Evolutionary conservation across 805 yeast species (phyloP).

Genomic region (Lipomyces orientalis): DNA sequence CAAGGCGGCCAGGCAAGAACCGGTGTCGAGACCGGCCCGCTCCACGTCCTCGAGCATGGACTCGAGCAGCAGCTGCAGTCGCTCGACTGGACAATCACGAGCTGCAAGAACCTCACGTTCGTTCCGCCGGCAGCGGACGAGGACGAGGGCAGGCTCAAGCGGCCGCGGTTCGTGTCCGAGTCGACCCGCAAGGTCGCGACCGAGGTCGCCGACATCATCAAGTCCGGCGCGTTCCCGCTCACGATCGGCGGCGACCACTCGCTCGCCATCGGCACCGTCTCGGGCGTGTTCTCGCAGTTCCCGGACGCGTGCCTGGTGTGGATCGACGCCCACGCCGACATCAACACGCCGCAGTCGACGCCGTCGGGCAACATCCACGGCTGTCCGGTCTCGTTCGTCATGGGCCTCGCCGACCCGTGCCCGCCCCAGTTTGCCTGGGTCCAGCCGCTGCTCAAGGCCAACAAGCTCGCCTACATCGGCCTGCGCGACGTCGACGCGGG

Average conservation of each 20-base stretch:
- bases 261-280: slow-evolving; percentile 89
- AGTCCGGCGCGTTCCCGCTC: slow-evolving; percentile 64
- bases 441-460: slow-evolving; percentile 65
- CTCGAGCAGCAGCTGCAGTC: slow-evolving; percentile 63
- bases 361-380: slow-evolving; percentile 94
- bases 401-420: slow-evolving; percentile 72
- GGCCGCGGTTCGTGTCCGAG: slow-evolving; percentile 77
- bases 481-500: slow-evolving; percentile 90
- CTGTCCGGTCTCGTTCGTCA: slow-evolving; percentile 88
- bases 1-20: slow-evolving; percentile 89
- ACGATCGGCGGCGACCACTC: slow-evolving; percentile 98
- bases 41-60: slow-evolving; percentile 74
- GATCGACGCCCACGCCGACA: slow-evolving; percentile 99
- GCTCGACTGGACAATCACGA: slow-evolving; percentile 71
- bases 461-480: slow-evolving; percentile 88
- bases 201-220: slow-evolving; percentile 59
- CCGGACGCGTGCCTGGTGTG: slow-evolving; percentile 91
- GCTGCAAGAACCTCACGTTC: slow-evolving; percentile 43
- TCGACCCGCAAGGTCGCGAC: slow-evolving; percentile 69
- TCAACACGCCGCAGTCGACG: slow-evolving; percentile 84
- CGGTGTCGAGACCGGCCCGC: slow-evolving; percentile 96
- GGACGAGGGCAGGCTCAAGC: slow-evolving; percentile 62
- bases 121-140: slow-evolving; percentile 51
- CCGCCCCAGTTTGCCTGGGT: slow-evolving; percentile 84
- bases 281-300: slow-evolving; percentile 76